A percentile compares a stretch with the other conserved stretches of the same genome.
Conservation (phyloP, 331 rosid species). For the Quercus phellos region DNA sequence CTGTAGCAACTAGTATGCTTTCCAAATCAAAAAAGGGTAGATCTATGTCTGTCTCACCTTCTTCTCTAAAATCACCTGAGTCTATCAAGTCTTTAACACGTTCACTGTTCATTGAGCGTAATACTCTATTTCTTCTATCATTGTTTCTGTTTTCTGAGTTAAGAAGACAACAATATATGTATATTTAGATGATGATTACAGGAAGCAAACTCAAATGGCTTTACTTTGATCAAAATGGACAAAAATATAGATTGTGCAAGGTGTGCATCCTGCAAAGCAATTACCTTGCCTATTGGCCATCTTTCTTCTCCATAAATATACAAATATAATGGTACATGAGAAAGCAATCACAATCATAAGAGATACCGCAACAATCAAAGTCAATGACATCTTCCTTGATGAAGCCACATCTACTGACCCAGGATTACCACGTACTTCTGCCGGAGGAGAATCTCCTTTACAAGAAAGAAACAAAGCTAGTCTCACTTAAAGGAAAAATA, state of each 20-base stretch:
- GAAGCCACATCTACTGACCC: neutral
- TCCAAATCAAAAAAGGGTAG: conserved; percentile 45
- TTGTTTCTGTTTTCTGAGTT: conserved; percentile 16
- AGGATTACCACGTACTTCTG: neutral
- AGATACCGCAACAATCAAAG: neutral
- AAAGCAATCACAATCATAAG: neutral
- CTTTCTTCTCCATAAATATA: conserved; percentile 23
- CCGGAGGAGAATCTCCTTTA: fast-evolving
- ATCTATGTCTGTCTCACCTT: conserved; percentile 41
- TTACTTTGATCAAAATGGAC: neutral
- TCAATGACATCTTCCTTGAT: neutral
- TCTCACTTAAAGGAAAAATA: neutral
- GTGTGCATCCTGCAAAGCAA: neutral
- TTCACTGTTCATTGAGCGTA: conserved; percentile 22
- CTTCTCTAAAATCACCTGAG: conserved; percentile 32
- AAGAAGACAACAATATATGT: neutral
- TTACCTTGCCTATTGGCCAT: conserved; percentile 21
- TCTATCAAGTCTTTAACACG: conserved; percentile 29
- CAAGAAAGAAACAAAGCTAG: neutral
- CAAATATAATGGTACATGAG: conserved; percentile 1
- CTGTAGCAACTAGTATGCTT: conserved; percentile 45
- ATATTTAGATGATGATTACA: neutral
- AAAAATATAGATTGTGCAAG: neutral
- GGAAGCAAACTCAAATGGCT: neutral
- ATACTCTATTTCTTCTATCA: conserved; percentile 8